Evolutionary conservation across 129 eudicot species (phyloP), one percentile per base, ranked within the genome.

Genomic region (Flaveria brownii): DNA sequence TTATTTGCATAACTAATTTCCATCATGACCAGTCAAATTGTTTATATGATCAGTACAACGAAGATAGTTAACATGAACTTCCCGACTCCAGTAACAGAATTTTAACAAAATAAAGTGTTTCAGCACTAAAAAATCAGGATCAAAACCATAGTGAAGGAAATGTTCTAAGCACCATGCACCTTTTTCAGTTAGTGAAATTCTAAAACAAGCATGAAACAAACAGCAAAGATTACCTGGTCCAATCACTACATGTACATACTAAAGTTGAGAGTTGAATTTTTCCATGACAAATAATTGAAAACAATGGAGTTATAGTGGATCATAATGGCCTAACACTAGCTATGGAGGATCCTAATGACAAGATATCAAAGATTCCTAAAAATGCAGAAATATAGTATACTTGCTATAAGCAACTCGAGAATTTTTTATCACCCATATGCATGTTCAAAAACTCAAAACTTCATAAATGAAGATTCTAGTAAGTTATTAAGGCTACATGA

Each of bases 221-320:
- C 66, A 71, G 55, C 64, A 68, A 54, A 76, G 1, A 66, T 36
- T 81, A 93, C 97, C 98, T 77, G 59, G 90, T 73, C 98, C 98
- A 90, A 80, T 91, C 97, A 83, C 85, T 74, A 70, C 77, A 80
- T 26, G 93, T 87, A 75, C 97, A 91, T 79, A 79, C 61, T 18
- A 93, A 88, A 77, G 91, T 88, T n/a, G 97, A 96, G 98, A 91
- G 86, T 91, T 90, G 85, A 93, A 85, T 86, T 91, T 91, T 93
- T 39, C 79, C 57, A 77, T 72, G 76, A 60, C 22, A 81, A 75
- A 60, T 52, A 60, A 57, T 52, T 69, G 36, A 12, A 41, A 45
- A 60, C 33, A 8, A 45, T 49, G 50, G 14, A 47, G 26, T 30
- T 25, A 76, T 43, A 18, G 30, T 43, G 22, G 52, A 52, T 66